Evolutionary conservation across 2,329 filamentous ascomycete genomes (phyloP).

Genomic region (Aspergillus persii): DNA sequence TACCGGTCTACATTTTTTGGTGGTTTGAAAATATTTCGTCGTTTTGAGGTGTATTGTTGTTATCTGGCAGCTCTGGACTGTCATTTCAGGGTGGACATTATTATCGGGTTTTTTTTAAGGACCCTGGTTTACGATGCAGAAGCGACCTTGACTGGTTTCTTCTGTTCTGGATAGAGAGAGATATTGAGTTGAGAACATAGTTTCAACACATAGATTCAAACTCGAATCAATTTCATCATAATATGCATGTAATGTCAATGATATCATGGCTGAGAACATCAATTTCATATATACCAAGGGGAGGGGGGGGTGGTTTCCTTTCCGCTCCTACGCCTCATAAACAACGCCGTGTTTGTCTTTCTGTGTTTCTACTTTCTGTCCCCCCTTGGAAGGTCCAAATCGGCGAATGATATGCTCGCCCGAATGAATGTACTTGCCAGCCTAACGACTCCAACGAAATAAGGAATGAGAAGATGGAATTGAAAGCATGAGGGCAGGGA

Average conservation of each 20-base stretch:
- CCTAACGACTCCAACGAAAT: background rate
- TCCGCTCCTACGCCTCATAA: slow-evolving; percentile 12
- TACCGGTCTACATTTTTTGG: background rate
- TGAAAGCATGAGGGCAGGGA: background rate
- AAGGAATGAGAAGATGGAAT: background rate
- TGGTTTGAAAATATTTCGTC: background rate
- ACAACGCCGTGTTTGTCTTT: background rate
- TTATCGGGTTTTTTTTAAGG: no score
- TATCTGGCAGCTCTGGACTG: background rate
- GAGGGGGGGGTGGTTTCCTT: background rate
- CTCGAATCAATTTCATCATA: background rate
- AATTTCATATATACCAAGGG: slow-evolving; percentile 5
- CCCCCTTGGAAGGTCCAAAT: background rate
- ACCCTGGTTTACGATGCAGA: no score
- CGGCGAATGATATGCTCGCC: background rate
- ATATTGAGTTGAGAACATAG: background rate
- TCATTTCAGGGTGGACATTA: background rate
- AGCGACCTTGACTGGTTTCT: background rate
- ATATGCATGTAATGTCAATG: background rate
- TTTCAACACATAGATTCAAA: background rate
- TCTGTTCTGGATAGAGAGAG: background rate
- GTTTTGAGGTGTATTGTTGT: no score
- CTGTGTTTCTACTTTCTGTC: background rate
- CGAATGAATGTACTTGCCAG: background rate
- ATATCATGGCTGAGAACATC: background rate